phyloP scores from a whole-genome alignment of 768 basidiomycete species.

The Tubosaeta brunneosetosa region DNA sequence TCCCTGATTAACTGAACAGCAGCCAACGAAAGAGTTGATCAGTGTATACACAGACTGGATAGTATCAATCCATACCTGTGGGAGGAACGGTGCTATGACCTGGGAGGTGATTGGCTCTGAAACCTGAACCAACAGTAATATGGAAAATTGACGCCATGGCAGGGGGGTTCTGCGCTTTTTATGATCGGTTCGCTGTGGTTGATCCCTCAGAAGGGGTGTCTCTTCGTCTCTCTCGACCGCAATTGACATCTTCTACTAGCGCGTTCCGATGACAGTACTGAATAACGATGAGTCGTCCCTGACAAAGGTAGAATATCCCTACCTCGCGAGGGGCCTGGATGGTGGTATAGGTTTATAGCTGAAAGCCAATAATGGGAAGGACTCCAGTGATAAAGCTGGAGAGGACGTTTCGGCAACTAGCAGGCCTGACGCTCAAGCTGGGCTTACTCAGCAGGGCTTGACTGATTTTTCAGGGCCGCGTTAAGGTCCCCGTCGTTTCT shows the following conservation, averaged over 20 bases:
- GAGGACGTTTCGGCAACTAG: no score
- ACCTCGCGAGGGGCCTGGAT: neutral
- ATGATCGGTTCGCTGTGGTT: conserved; percentile 13
- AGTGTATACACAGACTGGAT: neutral
- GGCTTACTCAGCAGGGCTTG: neutral
- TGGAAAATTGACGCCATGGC: conserved; percentile 64
- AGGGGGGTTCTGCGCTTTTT: conserved; percentile 45
- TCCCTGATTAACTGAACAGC: conserved; percentile 24
- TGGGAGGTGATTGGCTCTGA: conserved; percentile 71
- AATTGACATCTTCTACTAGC: neutral
- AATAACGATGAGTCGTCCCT: neutral
- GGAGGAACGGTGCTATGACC: conserved; percentile 72
- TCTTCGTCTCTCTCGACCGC: conserved; percentile 46
- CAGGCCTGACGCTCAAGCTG: no score
- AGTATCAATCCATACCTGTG: conserved; percentile 38
- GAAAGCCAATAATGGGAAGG: neutral
- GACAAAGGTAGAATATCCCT: neutral
- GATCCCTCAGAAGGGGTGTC: conserved; percentile 46
- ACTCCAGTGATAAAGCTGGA: neutral
- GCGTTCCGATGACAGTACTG: neutral
- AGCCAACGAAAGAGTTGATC: neutral
- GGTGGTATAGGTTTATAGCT: neutral
- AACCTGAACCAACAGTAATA: conserved; percentile 66
- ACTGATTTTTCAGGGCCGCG: no score
- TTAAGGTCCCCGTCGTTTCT: no score